Evolutionary conservation across 768 basidiomycete genomes (phyloP).

Genomic region (Phaeotremella skinneri): DNA sequence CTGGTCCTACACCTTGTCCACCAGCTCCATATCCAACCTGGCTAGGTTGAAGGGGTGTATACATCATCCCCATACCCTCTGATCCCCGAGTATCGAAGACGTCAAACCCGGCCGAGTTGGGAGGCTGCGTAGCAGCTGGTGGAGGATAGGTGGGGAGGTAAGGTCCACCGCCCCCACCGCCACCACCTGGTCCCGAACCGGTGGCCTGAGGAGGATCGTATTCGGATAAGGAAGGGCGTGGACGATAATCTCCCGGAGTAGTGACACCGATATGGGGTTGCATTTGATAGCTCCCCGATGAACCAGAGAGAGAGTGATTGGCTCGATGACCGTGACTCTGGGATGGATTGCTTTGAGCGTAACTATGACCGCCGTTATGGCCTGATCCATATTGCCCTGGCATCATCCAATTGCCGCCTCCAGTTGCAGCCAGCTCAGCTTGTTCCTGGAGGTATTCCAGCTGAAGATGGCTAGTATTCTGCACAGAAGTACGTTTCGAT

Average conservation of each 20-base stretch:
- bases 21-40: conserved; percentile 13
- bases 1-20: background rate
- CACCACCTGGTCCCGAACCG: conserved; percentile 1
- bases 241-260: conserved; percentile 7
- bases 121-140: conserved; percentile 29
- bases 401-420: conserved; percentile 35
- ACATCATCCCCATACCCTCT: conserved; percentile 37
- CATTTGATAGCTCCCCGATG: conserved; percentile 31
- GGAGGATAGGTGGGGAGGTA: conserved; percentile 39
- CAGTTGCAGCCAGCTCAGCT: conserved; percentile 57
- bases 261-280: conserved; percentile 40
- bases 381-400: conserved; percentile 25
- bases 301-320: conserved; percentile 8
- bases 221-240: conserved; percentile 8
- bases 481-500: conserved; percentile 37
- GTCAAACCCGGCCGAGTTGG: conserved; percentile 32
- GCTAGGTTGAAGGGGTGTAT: conserved; percentile 39
- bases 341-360: background rate
- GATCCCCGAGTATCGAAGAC: conserved; percentile 30
- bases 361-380: conserved; percentile 4
- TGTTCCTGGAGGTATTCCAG: conserved; percentile 91
- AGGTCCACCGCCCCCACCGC: conserved; percentile 8
- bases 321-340: conserved; percentile 11
- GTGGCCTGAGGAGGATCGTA: conserved; percentile 9
- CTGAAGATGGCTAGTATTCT: conserved; percentile 77